phyloP scores from a whole-genome alignment of 345 rosid genomes.

The Stellera chamaejasme region DNA sequence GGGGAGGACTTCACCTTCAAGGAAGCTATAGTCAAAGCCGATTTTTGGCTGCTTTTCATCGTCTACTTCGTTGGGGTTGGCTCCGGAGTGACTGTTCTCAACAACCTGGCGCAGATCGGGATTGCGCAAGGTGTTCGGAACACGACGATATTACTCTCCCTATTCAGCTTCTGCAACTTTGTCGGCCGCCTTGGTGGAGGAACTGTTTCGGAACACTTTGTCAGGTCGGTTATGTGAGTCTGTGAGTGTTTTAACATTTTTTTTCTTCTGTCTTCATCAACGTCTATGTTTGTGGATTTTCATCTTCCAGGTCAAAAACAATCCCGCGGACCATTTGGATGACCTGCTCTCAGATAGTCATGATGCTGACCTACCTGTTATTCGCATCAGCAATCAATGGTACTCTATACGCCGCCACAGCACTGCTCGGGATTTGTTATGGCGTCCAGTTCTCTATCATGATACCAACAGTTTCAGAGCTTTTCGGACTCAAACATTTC shows the following conservation, averaged over 20 bases:
- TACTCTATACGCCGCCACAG: constrained; percentile 43
- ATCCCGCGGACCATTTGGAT: constrained; percentile 60
- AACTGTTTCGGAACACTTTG: constrained; percentile 49
- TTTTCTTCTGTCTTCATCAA: background rate
- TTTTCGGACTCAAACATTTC: constrained; percentile 54
- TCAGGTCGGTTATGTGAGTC: constrained; percentile 28
- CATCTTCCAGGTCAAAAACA: constrained; percentile 36
- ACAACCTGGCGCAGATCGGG: constrained; percentile 72
- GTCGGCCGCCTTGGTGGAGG: constrained; percentile 65
- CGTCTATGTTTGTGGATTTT: background rate
- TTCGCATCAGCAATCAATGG: constrained; percentile 50
- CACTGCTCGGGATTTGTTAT: constrained; percentile 52
- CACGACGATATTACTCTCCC: constrained; percentile 48
- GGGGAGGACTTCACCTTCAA: constrained; percentile 60
- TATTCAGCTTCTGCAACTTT: constrained; percentile 69
- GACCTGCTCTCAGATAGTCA: constrained; percentile 38
- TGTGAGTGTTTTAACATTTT: no score
- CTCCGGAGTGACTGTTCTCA: constrained; percentile 61
- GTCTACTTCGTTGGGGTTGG: constrained; percentile 65
- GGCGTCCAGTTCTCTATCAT: constrained; percentile 57
- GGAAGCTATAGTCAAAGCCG: constrained; percentile 64
- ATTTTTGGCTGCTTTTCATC: constrained; percentile 72
- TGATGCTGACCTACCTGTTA: constrained; percentile 43
- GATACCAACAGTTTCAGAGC: constrained; percentile 66
- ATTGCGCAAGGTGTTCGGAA: constrained; percentile 44